Conservation (phyloP, 345 rosid species). For the Syzygium oleosum region DNA sequence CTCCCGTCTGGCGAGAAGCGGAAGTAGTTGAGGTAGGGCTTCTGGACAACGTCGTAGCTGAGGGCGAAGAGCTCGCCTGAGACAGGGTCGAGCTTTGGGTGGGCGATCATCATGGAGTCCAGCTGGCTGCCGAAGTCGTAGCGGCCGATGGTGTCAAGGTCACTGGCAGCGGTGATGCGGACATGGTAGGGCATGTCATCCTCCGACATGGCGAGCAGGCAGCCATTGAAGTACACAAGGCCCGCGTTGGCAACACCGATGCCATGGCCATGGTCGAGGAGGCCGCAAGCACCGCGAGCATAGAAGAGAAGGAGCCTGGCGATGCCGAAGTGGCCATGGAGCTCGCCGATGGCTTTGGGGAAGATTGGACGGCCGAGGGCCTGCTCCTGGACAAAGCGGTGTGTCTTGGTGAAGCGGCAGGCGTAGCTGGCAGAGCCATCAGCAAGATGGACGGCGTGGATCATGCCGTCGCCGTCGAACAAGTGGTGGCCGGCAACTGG, state of each 20-base stretch:
- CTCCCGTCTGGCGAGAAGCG: conserved; percentile 49
- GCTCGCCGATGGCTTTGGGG: conserved; percentile 87
- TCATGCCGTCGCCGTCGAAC: conserved; percentile 92
- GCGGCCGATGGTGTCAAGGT: conserved; percentile 62
- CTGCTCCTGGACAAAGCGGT: conserved; percentile 64
- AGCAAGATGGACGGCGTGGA: conserved; percentile 59
- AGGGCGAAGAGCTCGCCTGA: conserved; percentile 62
- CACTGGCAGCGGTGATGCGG: conserved; percentile 43
- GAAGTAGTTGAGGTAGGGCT: conserved; percentile 75
- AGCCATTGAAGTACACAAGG: conserved; percentile 57
- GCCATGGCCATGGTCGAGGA: conserved; percentile 60
- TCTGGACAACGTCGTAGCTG: conserved; percentile 74
- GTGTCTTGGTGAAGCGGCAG: conserved; percentile 74
- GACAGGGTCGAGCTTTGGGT: conserved; percentile 77
- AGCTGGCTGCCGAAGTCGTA: conserved; percentile 53
- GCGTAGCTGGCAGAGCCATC: conserved; percentile 61
- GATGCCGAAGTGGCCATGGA: conserved; percentile 86
- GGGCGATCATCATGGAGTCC: conserved; percentile 76
- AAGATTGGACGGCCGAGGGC: conserved; percentile 61
- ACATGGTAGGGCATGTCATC: conserved; percentile 87
- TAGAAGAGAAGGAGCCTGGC: conserved; percentile 69
- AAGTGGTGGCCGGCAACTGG: conserved; percentile 87
- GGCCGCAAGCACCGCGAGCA: conserved; percentile 52
- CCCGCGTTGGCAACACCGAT: conserved; percentile 91
- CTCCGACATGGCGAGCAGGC: conserved; percentile 81